A percentile compares a stretch with the other conserved stretches of the same genome.
phyloP scores from a whole-genome alignment of 2,329 filamentous ascomycete genomes.

The Zymoseptoria ardabiliae region DNA sequence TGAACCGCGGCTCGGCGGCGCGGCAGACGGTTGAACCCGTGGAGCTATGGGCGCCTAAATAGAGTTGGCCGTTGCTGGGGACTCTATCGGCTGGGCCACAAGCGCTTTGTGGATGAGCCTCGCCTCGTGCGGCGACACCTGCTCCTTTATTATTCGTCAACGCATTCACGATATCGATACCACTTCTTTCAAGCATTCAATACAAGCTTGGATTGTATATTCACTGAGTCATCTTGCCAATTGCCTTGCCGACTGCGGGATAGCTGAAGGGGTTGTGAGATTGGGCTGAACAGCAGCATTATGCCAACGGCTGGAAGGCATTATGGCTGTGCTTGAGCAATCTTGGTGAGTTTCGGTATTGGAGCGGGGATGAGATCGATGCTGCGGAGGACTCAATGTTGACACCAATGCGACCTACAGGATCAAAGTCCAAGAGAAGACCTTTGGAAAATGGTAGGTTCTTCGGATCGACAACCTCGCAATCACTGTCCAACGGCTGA shows the following conservation, averaged over 20 bases:
- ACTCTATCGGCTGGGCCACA: background rate
- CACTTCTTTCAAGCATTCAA: background rate
- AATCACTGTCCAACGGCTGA: background rate
- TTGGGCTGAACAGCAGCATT: background rate
- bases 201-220: background rate
- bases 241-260: background rate
- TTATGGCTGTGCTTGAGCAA: slow-evolving; percentile 46
- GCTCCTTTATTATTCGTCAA: background rate
- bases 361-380: slow-evolving; percentile 15
- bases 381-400: slow-evolving; percentile 37
- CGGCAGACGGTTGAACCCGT: background rate
- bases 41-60: background rate
- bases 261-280: background rate
- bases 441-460: slow-evolving; percentile 89
- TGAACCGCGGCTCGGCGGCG: no score
- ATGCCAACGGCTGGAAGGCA: slow-evolving; percentile 9
- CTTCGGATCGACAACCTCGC: background rate
- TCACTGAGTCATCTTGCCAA: background rate
- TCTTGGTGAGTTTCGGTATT: slow-evolving; percentile 12
- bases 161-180: background rate
- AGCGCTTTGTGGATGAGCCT: background rate
- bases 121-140: background rate
- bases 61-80: background rate
- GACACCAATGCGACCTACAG: slow-evolving; percentile 4
- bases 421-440: slow-evolving; percentile 69